phyloP scores from a whole-genome alignment of 176 grass and related monocot species.

The Triticum aestivum region DNA sequence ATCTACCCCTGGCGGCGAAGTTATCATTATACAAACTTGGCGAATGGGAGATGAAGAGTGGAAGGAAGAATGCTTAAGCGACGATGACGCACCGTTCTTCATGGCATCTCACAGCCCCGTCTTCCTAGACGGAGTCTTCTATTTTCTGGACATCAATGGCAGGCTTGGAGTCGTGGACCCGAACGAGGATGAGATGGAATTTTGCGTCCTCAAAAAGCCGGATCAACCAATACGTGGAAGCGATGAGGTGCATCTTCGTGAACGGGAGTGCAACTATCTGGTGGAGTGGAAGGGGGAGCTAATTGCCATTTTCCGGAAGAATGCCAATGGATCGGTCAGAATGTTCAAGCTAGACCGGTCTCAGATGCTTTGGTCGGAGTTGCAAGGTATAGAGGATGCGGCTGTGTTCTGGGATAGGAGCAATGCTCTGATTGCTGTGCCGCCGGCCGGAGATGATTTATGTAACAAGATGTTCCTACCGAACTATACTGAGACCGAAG shows the following conservation, averaged over 20 bases:
- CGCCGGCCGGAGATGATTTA: background rate
- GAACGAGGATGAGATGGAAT: background rate
- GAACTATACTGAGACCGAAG: rapidly evolving
- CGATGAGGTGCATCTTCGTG: background rate
- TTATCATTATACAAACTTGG: background rate
- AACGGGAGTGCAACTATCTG: background rate
- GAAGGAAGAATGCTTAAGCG: background rate
- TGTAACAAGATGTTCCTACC: background rate
- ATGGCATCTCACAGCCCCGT: slow-evolving; percentile 5
- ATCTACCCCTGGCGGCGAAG: too few species aligned
- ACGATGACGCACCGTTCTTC: background rate
- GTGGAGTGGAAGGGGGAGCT: slow-evolving; percentile 25
- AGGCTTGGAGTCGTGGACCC: slow-evolving; percentile 19
- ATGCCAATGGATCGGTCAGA: background rate
- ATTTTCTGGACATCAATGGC: background rate
- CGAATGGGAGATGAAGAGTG: background rate
- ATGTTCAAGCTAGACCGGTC: background rate
- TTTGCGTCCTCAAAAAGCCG: background rate
- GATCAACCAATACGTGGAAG: background rate
- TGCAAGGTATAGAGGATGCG: background rate
- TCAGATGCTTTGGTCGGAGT: background rate
- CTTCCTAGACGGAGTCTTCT: background rate
- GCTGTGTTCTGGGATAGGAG: background rate
- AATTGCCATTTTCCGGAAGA: background rate
- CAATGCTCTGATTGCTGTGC: background rate